Evolutionary conservation across 306 rosid species (phyloP), one percentile per base, ranked within the genome.

Genomic region (Prunus dulcis): DNA sequence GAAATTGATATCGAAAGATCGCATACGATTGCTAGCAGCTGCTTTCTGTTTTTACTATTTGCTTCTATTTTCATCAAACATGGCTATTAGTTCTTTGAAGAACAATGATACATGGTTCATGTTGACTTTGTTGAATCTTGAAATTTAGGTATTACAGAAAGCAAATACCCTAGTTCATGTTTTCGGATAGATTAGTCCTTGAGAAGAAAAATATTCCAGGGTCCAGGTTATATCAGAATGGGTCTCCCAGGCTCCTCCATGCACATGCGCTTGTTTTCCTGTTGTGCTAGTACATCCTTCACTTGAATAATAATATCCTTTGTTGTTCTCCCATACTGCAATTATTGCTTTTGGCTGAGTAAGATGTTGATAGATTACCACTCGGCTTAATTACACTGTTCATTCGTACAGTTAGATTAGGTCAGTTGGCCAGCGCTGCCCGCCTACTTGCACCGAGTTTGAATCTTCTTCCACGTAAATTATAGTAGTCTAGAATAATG

Each of bases 1-100:
- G 86, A 86, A 81, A 68, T 19, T 1, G 57, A 66, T 52, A 55
- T 69, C 23, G 61, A 71, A 55, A 62, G 69, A 50, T 73, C 47
- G 30, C 67, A 58, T 56, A 67, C 64, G 67, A 69, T 79, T 46
- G 62, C 80, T 63, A 67, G 60, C 65, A 28, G 76, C 68, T 82
- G 78, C 69, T 69, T 53, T 82, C 67, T 77, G 57, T 68, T 67
- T 20, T 17, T 23, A 22, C 25, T 3, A 23, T 43, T 60, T 61
- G 58, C 77, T 43, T 73, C 47, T 27, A 25, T 73, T 27, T 18
- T 10, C 68, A 15, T 61, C 77, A 43, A 56, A 27, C 25, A 69
- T 67, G 52, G 51, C n/a, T 22, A 41, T 30, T 57, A 49, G 52
- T 28, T 14, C 34, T 64, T 76, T 30, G 43, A 56, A 34, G 19